Percentiles rank a stretch among this genome's conserved stretches.
Evolutionary conservation across 2,329 filamentous ascomycete species (phyloP).

Genomic region (Fusarium denticulatum): DNA sequence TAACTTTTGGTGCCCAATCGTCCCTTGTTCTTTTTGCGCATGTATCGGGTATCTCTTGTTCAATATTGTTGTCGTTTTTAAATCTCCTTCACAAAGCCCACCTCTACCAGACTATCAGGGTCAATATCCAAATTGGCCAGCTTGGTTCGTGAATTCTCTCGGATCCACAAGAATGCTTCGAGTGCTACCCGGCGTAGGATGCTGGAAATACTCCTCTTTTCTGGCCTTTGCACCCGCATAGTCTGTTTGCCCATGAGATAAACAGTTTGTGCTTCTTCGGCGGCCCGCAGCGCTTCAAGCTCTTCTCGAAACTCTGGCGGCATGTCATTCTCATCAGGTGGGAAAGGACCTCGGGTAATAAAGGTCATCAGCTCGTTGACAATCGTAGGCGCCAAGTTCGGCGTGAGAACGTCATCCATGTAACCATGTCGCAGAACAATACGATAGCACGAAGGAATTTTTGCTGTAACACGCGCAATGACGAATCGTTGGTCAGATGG

Average conservation of each 20-base stretch:
- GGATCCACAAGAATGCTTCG: conserved; percentile 68
- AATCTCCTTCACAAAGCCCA: conserved; percentile 76
- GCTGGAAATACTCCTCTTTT: conserved; percentile 46
- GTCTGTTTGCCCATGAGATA: conserved; percentile 72
- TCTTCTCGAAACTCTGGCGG: conserved; percentile 48
- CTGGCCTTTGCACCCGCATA: conserved; percentile 57
- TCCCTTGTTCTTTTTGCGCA: background rate
- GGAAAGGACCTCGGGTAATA: conserved; percentile 51
- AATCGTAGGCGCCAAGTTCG: conserved; percentile 65
- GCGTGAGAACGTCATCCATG: conserved; percentile 75
- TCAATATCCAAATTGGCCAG: conserved; percentile 65
- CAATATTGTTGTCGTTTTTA: conserved; percentile 42
- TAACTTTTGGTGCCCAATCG: conserved; percentile 2
- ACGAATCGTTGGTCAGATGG: conserved; percentile 59
- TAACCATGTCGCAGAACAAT: conserved; percentile 77
- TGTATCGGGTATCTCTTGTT: conserved; percentile 16
- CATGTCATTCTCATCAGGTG: conserved; percentile 39
- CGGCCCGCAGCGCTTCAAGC: conserved; percentile 55
- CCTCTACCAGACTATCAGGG: conserved; percentile 70
- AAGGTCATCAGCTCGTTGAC: conserved; percentile 69
- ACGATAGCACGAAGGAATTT: conserved; percentile 72
- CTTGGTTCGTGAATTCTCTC: conserved; percentile 73
- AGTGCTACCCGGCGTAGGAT: conserved; percentile 59
- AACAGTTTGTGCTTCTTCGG: conserved; percentile 59
- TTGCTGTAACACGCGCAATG: conserved; percentile 52